Evolutionary conservation across 371 early-diverging fungal species (phyloP), one percentile per base, ranked within the genome.

Genomic region (Mucor velutinosus): DNA sequence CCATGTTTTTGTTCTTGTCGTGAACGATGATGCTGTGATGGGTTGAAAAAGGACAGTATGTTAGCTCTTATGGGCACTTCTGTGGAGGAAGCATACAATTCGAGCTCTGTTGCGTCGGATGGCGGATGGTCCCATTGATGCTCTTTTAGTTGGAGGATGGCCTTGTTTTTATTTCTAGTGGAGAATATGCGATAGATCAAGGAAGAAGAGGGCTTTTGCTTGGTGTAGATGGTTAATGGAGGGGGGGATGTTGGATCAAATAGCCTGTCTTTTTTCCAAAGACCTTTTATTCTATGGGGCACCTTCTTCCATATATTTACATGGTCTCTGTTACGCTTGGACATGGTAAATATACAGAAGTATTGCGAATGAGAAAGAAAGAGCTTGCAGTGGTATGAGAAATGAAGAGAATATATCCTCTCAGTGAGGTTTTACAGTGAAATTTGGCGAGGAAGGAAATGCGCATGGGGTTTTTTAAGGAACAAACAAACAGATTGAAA

Each of bases 401-500:
- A 47, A 32, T 11, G 41, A 43, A 58, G 3, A 41, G 35, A 58
- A 15, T 21, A 47, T 37, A 39, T 55, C 64, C 55, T 64, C 57
- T 41, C 55, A 41, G 33, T 21, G 58, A 56, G 43, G 45, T 47
- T 47, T 55, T 25, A 53, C 37, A 57, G 57, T 10, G 33, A 37
- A 55, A 59, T 65, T 49, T 37, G 27, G 60, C 59, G 66, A 66
- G 59, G 66, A 29, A 65, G 39, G 25, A 43, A 37, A 27, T 53
- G 4, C 15, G 4, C 25, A 53, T 51, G 47, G 25, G 33, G 43
- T 57, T 39, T 35, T 63, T 58, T 25, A 58, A 58, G 58, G 63
- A 67, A 68, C 62, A 67, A 68, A 68, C 63, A 62, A 68, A 58
- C 29, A 56, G 32, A 53, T 53, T 33, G 47, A 55, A 25, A 61